A percentile compares a stretch with the other conserved stretches of the same genome.
phyloP scores from a whole-genome alignment of 345 rosid species.

The Bruguiera sexangula region DNA sequence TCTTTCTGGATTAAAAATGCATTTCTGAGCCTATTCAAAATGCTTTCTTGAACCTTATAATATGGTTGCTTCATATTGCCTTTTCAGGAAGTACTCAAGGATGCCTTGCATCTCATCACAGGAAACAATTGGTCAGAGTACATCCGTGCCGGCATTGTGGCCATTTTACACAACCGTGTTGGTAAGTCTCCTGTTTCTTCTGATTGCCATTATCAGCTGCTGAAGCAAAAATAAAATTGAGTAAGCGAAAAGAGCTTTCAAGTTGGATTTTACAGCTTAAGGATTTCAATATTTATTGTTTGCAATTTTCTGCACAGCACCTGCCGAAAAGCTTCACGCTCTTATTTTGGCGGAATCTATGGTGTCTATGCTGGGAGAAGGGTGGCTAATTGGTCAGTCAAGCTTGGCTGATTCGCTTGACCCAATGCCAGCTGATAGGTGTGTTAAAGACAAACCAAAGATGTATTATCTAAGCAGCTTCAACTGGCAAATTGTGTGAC shows the following conservation, averaged over 20 bases:
- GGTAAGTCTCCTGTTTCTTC: conserved; percentile 41
- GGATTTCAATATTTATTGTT: neutral
- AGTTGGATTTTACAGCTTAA: neutral
- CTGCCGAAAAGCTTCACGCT: conserved; percentile 74
- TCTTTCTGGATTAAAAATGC: neutral
- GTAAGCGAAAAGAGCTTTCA: no score
- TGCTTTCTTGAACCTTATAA: conserved; percentile 2
- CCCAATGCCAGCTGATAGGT: conserved; percentile 64
- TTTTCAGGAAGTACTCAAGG: conserved; percentile 57
- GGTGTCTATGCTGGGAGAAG: conserved; percentile 59
- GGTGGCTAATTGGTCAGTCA: conserved; percentile 62
- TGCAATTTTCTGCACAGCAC: conserved; percentile 47
- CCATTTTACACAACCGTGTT: conserved; percentile 81
- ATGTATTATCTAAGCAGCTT: neutral
- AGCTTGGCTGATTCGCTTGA: conserved; percentile 50
- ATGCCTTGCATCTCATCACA: conserved; percentile 46
- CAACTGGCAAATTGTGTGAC: neutral
- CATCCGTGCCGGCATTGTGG: conserved; percentile 63
- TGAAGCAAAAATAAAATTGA: no score
- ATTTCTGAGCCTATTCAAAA: conserved; percentile 2
- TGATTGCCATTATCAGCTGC: no score
- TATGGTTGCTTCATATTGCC: conserved; percentile 6
- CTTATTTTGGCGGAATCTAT: conserved; percentile 76
- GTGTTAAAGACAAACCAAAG: conserved; percentile 6
- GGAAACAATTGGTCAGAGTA: conserved; percentile 55